These are phyloP conservation scores for Metschnikowia picachoensis DNA, from an alignment of 805 yeast genomes.

Conservation along the genomic window DNA sequence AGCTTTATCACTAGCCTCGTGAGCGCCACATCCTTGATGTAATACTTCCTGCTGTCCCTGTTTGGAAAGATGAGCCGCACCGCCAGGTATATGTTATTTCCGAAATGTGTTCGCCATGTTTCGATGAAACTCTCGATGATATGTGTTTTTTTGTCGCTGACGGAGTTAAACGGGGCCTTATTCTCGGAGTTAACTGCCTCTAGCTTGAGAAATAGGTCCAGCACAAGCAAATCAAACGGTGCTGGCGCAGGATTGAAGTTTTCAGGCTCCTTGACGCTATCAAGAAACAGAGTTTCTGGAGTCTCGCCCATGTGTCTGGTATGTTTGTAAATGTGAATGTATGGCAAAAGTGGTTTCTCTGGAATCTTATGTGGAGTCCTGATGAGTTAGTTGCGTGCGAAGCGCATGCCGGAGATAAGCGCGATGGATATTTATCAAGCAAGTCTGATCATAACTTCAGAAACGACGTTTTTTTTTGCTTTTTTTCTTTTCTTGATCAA, in stretches of 20 bases:
- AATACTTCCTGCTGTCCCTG: constrained; percentile 58
- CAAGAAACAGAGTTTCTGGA: constrained; percentile 11
- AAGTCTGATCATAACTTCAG: too few species aligned
- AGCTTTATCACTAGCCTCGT: constrained; percentile 47
- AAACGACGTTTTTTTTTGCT: too few species aligned
- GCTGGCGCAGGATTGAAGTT: constrained; percentile 15
- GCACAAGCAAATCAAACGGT: constrained; percentile 18
- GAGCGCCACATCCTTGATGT: constrained; percentile 60
- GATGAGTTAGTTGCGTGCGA: too few species aligned
- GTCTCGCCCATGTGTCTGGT: too few species aligned
- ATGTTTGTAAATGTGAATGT: too few species aligned
- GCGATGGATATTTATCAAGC: too few species aligned
- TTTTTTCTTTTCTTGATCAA: too few species aligned
- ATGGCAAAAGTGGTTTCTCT: too few species aligned
- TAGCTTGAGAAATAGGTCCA: constrained; percentile 16
- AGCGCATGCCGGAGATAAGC: too few species aligned
- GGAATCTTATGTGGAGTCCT: too few species aligned
- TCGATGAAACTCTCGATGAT: constrained; percentile 27
- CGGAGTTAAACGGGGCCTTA: constrained; percentile 16
- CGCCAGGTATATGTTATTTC: constrained; percentile 59
- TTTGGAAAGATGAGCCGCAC: constrained; percentile 59
- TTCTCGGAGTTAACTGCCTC: constrained; percentile 15
- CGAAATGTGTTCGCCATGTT: constrained; percentile 35
- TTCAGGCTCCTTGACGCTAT: constrained; percentile 13
- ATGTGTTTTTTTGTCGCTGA: constrained; percentile 16